phyloP scores from a whole-genome alignment of 441 rosid species.

The Mallotus repandus region DNA sequence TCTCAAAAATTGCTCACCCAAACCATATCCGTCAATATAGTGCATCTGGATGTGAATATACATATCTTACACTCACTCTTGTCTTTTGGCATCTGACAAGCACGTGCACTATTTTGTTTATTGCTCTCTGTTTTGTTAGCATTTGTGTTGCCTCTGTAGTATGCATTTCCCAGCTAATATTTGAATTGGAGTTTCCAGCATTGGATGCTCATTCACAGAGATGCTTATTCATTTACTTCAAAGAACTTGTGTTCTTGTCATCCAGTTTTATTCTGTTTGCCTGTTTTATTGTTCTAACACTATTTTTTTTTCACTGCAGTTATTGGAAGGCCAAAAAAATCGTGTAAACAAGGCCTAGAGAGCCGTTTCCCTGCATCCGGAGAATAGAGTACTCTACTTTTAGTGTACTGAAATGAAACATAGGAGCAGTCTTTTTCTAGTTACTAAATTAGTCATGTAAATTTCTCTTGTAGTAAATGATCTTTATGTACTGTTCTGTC shows the following conservation, averaged over 20 bases:
- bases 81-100: not conserved
- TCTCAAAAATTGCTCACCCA: not conserved
- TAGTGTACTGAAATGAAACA: not conserved
- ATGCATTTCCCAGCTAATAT: not conserved
- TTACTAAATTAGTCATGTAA: constrained; percentile 2
- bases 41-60: not conserved
- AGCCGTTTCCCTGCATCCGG: not conserved
- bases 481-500: not conserved
- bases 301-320: constrained; percentile 37
- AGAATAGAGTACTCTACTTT: not conserved
- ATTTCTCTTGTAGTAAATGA: not conserved
- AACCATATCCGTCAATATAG: not conserved
- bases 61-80: not conserved
- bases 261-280: not conserved
- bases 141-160: not conserved
- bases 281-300: constrained; percentile 1
- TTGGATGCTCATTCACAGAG: no score
- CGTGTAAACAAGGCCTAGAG: constrained; percentile 85
- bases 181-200: not conserved
- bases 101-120: not conserved
- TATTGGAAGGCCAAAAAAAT: constrained; percentile 76
- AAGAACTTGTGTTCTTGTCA: not conserved
- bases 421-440: not conserved
- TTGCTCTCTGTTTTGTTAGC: not conserved
- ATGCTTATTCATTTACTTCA: no score